Percentiles rank a stretch among this genome's conserved stretches.
Evolutionary conservation across 2,329 filamentous ascomycete species (phyloP).

Genomic region (Colletotrichum tabaci): DNA sequence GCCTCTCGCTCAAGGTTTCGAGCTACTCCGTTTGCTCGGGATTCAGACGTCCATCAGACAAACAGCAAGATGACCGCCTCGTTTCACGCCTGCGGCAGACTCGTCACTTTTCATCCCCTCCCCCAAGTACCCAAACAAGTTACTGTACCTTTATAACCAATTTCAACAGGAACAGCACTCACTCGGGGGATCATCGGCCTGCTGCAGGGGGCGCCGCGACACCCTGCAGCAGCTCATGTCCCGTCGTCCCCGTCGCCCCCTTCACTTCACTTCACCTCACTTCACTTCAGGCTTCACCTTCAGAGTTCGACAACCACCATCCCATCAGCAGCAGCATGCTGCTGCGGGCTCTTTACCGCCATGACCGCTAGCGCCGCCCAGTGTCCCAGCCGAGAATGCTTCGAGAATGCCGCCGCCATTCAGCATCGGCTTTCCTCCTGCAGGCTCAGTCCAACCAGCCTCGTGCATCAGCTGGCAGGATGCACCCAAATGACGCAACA

Average conservation of each 20-base stretch:
- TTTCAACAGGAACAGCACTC: conserved; percentile 1
- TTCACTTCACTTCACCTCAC: too few species aligned
- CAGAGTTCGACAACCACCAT: conserved; percentile 4
- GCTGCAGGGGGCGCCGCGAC: conserved; percentile 33
- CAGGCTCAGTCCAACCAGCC: background rate
- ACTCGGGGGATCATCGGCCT: conserved; percentile 15
- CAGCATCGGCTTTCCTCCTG: background rate
- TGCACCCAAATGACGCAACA: conserved; percentile 31
- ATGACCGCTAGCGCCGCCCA: background rate
- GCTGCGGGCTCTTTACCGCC: background rate
- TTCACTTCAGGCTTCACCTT: too few species aligned
- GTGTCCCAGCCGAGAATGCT: conserved; percentile 13
- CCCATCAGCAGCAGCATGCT: too few species aligned
- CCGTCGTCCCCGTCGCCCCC: conserved; percentile 1
- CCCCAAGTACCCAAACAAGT: background rate
- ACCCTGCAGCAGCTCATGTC: conserved; percentile 23
- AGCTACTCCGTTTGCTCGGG: conserved; percentile 13
- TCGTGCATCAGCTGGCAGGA: background rate
- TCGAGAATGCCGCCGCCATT: conserved; percentile 29
- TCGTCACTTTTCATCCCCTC: conserved; percentile 19
- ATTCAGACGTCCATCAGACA: conserved; percentile 33
- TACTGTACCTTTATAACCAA: background rate
- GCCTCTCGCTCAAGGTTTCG: conserved; percentile 19
- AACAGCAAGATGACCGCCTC: conserved; percentile 23
- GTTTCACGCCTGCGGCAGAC: conserved; percentile 41